Conservation (phyloP, 345 rosid genomes). For the Pistacia integerrima region DNA sequence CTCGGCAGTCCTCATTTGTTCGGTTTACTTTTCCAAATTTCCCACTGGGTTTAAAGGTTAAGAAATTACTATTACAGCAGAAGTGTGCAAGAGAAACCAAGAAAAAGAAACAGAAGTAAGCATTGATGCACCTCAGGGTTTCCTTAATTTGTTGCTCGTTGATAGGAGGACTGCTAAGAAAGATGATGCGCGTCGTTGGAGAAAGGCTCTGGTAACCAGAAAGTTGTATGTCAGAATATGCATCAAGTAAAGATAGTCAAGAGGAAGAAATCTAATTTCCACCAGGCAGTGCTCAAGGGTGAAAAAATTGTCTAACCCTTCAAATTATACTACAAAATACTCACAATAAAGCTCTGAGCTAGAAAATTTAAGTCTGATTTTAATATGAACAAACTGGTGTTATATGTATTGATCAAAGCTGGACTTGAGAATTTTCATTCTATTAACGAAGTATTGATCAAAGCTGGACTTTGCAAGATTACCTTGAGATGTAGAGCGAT, state of each 20-base stretch:
- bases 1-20: conserved; percentile 58
- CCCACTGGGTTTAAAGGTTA: conserved; percentile 20
- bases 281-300: too few relatives aligned
- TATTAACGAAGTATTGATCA: too few relatives aligned
- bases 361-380: too few relatives aligned
- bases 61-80: background rate
- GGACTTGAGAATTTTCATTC: too few relatives aligned
- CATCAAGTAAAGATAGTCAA: background rate
- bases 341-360: too few relatives aligned
- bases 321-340: too few relatives aligned
- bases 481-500: conserved; percentile 81
- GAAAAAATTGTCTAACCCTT: too few relatives aligned
- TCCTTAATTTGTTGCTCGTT: conserved; percentile 51
- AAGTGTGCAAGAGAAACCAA: background rate
- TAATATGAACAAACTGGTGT: too few relatives aligned
- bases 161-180: conserved; percentile 73
- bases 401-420: background rate
- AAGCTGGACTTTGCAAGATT: background rate
- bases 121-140: conserved; percentile 26
- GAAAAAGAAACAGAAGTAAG: background rate
- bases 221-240: background rate
- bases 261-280: too few relatives aligned
- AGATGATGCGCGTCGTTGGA: conserved; percentile 59
- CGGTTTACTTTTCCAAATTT: conserved; percentile 36
- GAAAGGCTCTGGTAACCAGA: conserved; percentile 68